phyloP scores from a whole-genome alignment of 345 rosid genomes.

The Brassica cretica region DNA sequence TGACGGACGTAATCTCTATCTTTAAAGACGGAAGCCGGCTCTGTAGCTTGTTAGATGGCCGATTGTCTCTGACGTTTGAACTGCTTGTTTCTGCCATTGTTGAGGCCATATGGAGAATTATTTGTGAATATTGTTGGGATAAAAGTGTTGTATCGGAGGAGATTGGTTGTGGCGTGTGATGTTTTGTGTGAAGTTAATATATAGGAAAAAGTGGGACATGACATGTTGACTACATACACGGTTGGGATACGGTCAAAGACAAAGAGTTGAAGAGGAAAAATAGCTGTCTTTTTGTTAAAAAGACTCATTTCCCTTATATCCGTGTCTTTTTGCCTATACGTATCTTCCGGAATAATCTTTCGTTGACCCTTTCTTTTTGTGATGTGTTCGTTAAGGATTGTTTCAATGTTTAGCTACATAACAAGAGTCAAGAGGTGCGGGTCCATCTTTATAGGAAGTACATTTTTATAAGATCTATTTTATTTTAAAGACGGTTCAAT shows the following conservation, averaged over 20 bases:
- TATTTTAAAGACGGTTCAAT: background rate
- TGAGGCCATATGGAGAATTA: slow-evolving; percentile 16
- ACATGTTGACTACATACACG: slow-evolving; percentile 12
- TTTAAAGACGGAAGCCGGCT: slow-evolving; percentile 62
- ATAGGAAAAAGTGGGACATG: background rate
- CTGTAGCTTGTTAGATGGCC: slow-evolving; percentile 56
- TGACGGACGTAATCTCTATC: slow-evolving; percentile 46
- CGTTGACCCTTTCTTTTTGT: background rate
- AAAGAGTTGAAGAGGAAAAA: background rate
- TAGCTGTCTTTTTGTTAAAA: background rate
- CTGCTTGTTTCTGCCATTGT: slow-evolving; percentile 12
- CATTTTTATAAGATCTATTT: background rate
- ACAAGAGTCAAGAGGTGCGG: background rate
- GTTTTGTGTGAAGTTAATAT: background rate
- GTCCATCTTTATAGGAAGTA: background rate
- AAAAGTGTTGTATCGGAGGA: background rate
- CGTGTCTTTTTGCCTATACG: background rate
- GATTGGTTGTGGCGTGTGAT: background rate
- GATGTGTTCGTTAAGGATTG: background rate
- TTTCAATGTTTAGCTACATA: background rate
- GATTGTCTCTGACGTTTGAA: background rate
- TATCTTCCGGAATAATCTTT: background rate
- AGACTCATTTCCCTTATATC: background rate
- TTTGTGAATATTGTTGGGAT: slow-evolving; percentile 5
- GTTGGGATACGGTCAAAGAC: slow-evolving; percentile 2